A percentile compares a stretch with the other conserved stretches of the same genome.
These are phyloP conservation scores for Angomonas ambiguus DNA, from an alignment of 208 protist species.

Conservation along the genomic window DNA sequence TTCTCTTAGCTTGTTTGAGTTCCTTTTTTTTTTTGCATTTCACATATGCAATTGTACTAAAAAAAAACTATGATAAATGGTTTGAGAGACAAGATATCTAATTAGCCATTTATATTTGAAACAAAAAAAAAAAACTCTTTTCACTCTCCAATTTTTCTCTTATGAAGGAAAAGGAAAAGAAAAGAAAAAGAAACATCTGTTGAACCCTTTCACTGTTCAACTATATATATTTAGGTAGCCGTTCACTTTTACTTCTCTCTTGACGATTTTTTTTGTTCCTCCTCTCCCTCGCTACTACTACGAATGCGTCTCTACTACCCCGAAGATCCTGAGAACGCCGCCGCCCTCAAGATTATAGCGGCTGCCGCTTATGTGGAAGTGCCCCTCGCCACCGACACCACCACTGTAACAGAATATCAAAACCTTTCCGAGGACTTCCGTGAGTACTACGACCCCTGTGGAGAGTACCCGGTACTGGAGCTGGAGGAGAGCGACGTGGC, in stretches of 20 bases:
- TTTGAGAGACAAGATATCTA: background rate
- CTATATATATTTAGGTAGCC: too few relatives aligned
- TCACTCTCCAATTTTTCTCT: background rate
- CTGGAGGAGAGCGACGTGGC: conserved; percentile 21
- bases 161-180: background rate
- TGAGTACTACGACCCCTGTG: conserved; percentile 59
- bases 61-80: background rate
- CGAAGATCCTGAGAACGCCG: conserved; percentile 45
- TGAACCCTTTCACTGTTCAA: too few relatives aligned
- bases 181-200: conserved; percentile 4
- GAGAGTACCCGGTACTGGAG: conserved; percentile 69
- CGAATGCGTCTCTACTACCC: conserved; percentile 38
- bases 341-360: conserved; percentile 46
- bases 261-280: conserved; percentile 18
- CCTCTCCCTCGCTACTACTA: too few relatives aligned
- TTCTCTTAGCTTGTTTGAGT: conserved; percentile 9
- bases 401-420: conserved; percentile 30
- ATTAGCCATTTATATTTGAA: background rate
- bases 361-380: conserved; percentile 54
- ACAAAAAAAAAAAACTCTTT: background rate
- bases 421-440: conserved; percentile 45
- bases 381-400: conserved; percentile 25
- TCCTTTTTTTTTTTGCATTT: too few relatives aligned
- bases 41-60: background rate
- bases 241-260: too few relatives aligned